Base-by-base conservation (phyloP, 192 early-diverging fungal species). In the Pilobolus umbonatus region DNA sequence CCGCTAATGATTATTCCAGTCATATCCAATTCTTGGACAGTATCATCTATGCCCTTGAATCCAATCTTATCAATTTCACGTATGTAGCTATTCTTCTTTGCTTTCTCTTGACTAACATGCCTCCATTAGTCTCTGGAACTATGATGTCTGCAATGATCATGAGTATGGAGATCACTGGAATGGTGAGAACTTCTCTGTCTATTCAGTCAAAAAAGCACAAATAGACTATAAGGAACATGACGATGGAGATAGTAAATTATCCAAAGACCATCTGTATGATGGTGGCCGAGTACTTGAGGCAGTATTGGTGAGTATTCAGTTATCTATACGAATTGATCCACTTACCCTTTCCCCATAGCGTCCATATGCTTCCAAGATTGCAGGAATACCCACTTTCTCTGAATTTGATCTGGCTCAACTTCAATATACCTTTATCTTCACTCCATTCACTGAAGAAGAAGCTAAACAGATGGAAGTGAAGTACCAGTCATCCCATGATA, bases 161-260 rank as follows among this genome's bases (percentile, higher is more conserved):
- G 72, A 74, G 15, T 72, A 80, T 55, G 90, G 90, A 7, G 90
- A 92, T 63, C 85, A 89, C 47, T 92, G 90, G 89, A 90, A 89
- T 47, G 89, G 87, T 5, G 88, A 91, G 56, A 89, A 92, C 58
- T 92, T 92, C 64, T 88, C 86, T 2, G 88, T 91, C 26, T 84
- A 72, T 75, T 84, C 73, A 25, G 78, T 26, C 15, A 54, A 54
- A 35, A 54, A 54, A 21, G 52, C 52, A 21, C 35, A 32, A 5
- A 12, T n/a, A 26, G 44, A 56, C 35, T 24, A 42, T n/a, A 12
- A 19, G 31, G 32, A 42, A 25, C 64, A 38, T 29, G 21, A 29
- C 47, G 28, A 53, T 31, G 40, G 35, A 2, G 30, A 22, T 26
- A 17, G 58, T 32, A 35, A 46, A 24, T 28, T 46, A 19, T 54